Percentiles rank a stretch among this genome's conserved stretches.
Evolutionary conservation across 2,329 filamentous ascomycete species (phyloP).

Genomic region (Setomelanomma holmii): DNA sequence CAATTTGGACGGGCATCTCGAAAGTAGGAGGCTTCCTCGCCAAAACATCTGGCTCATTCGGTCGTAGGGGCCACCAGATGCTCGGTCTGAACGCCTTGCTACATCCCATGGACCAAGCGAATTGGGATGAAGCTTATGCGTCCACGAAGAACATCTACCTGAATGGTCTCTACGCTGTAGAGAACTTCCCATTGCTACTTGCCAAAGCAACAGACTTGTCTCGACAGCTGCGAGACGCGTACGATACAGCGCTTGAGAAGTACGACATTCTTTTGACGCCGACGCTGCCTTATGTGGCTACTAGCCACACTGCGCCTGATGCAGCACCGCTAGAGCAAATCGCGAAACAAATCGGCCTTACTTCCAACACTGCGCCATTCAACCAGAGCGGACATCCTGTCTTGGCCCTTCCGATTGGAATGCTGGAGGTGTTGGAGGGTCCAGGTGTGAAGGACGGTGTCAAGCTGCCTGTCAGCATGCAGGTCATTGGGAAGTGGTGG

Average conservation of each 20-base stretch:
- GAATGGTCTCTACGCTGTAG: slow-evolving; percentile 58
- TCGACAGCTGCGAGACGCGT: slow-evolving; percentile 56
- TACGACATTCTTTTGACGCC: slow-evolving; percentile 59
- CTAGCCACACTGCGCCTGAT: slow-evolving; percentile 50
- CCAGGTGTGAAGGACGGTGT: slow-evolving; percentile 27
- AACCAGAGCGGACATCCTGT: slow-evolving; percentile 66
- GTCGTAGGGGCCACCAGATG: slow-evolving; percentile 58
- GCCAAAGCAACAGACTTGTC: slow-evolving; percentile 60
- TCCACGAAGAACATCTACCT: slow-evolving; percentile 63
- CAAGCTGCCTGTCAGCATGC: slow-evolving; percentile 61
- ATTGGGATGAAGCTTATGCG: slow-evolving; percentile 61
- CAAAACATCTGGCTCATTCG: slow-evolving; percentile 50
- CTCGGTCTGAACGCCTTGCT: slow-evolving; percentile 60
- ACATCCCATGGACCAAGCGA: slow-evolving; percentile 55
- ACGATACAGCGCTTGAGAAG: slow-evolving; percentile 50
- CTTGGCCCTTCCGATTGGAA: slow-evolving; percentile 60
- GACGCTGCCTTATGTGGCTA: slow-evolving; percentile 58
- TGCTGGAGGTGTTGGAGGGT: slow-evolving; percentile 52
- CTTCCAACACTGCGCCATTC: slow-evolving; percentile 64
- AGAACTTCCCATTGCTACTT: slow-evolving; percentile 56
- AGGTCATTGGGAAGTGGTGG: slow-evolving; percentile 62
- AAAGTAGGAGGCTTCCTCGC: slow-evolving; percentile 54
- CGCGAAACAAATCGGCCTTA: slow-evolving; percentile 61
- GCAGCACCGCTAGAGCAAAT: slow-evolving; percentile 56
- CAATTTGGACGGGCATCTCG: slow-evolving; percentile 58